These are phyloP conservation scores for Rhodofomes roseus DNA, from an alignment of 1,284 basidiomycete genomes.

Conservation along the genomic window DNA sequence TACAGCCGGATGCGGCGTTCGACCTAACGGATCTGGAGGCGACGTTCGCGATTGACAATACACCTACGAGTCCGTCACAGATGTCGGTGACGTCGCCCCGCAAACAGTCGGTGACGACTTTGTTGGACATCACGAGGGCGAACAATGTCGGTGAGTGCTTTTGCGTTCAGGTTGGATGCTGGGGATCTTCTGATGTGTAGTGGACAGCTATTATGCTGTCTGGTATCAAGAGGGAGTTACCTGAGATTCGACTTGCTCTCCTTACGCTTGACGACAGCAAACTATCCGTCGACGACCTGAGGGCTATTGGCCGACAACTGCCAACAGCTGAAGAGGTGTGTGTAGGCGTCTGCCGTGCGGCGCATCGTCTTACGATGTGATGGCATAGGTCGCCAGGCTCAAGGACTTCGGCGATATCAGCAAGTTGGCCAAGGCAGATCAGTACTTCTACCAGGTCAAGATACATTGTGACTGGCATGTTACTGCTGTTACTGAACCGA, in stretches of 20 bases:
- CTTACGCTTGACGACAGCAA: slow-evolving; percentile 66
- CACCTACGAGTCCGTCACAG: slow-evolving; percentile 40
- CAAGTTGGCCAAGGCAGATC: slow-evolving; percentile 80
- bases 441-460: slow-evolving; percentile 74
- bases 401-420: slow-evolving; percentile 64
- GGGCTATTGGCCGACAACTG: slow-evolving; percentile 66
- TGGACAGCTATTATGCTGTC: slow-evolving; percentile 75
- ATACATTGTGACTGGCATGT: not conserved
- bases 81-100: slow-evolving; percentile 38
- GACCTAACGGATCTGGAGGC: slow-evolving; percentile 71
- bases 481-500: not conserved
- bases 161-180: not conserved
- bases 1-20: slow-evolving; percentile 40
- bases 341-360: not conserved
- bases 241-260: slow-evolving; percentile 65
- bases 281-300: slow-evolving; percentile 70
- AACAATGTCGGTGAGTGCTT: slow-evolving; percentile 70
- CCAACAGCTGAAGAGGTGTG: slow-evolving; percentile 77
- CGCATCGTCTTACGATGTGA: not conserved
- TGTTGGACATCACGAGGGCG: slow-evolving; percentile 79
- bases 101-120: slow-evolving; percentile 61
- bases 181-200: slow-evolving; percentile 4
- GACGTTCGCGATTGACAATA: slow-evolving; percentile 65
- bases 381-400: slow-evolving; percentile 53
- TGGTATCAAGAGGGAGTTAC: slow-evolving; percentile 61